A percentile compares a stretch with the other conserved stretches of the same genome.
Evolutionary conservation across 2,329 filamentous ascomycete species (phyloP).

Genomic region (Exserohilum turcica): DNA sequence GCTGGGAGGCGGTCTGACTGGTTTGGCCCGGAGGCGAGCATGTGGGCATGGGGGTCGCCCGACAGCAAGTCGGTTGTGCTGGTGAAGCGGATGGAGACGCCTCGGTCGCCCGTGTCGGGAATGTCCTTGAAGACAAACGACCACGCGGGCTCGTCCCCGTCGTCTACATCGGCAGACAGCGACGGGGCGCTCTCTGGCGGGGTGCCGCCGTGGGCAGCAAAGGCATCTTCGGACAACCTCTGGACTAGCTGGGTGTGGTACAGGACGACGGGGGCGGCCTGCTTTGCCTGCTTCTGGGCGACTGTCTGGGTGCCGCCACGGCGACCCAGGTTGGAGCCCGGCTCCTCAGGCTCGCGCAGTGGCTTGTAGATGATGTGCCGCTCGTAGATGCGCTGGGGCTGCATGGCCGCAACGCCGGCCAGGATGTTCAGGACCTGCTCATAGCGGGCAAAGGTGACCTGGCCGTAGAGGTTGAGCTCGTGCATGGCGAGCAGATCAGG

Average conservation of each 20-base stretch:
- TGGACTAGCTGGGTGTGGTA: conserved; percentile 61
- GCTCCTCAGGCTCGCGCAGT: conserved; percentile 52
- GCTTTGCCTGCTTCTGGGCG: conserved; percentile 36
- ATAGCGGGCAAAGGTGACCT: conserved; percentile 62
- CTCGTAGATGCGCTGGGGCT: conserved; percentile 60
- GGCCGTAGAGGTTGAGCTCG: conserved; percentile 66
- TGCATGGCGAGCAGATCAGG: conserved; percentile 56
- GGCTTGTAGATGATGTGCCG: conserved; percentile 65
- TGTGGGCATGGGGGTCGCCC: conserved; percentile 57
- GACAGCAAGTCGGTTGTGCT: conserved; percentile 55
- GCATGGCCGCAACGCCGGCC: conserved; percentile 65
- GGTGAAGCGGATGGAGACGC: conserved; percentile 60
- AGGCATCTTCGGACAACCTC: conserved; percentile 46
- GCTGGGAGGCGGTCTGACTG: conserved; percentile 48
- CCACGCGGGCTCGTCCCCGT: conserved; percentile 42
- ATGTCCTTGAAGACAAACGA: conserved; percentile 49
- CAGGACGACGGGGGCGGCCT: conserved; percentile 53
- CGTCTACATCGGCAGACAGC: conserved; percentile 30
- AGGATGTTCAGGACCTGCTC: conserved; percentile 66
- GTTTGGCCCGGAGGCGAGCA: conserved; percentile 59
- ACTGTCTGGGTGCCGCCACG: conserved; percentile 48
- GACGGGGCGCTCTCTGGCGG: conserved; percentile 12
- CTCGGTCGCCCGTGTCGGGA: conserved; percentile 57
- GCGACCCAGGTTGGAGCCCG: conserved; percentile 40
- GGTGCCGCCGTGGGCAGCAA: conserved; percentile 26